A percentile compares a stretch with the other conserved stretches of the same genome.
Evolutionary conservation across 805 yeast genomes (phyloP).

Genomic region (Candida ipomoeae): DNA sequence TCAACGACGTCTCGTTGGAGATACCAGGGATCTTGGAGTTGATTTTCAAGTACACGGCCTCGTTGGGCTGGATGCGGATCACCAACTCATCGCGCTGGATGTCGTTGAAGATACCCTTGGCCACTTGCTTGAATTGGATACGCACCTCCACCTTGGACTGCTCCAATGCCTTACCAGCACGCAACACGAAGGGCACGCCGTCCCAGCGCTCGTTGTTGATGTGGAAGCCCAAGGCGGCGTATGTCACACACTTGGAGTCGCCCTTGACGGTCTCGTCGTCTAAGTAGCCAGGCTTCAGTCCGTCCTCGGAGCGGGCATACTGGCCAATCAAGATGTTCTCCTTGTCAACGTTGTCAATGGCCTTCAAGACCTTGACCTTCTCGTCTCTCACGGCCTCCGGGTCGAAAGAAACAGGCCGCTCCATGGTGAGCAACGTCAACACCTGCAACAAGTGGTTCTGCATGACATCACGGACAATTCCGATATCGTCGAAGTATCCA

Average conservation of each 20-base stretch:
- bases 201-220: slow-evolving; percentile 96
- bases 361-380: slow-evolving; percentile 87
- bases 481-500: slow-evolving; percentile 92
- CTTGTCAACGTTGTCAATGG: slow-evolving; percentile 63
- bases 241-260: slow-evolving; percentile 85
- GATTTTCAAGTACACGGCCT: slow-evolving; percentile 88
- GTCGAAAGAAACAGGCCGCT: slow-evolving; percentile 84
- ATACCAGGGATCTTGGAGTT: slow-evolving; percentile 94
- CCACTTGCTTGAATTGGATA: slow-evolving; percentile 84
- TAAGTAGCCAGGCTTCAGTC: slow-evolving; percentile 81
- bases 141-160: slow-evolving; percentile 94
- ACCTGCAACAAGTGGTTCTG: slow-evolving; percentile 96
- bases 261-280: slow-evolving; percentile 88
- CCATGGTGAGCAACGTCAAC: slow-evolving; percentile 88
- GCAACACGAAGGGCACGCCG: slow-evolving; percentile 91
- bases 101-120: slow-evolving; percentile 73
- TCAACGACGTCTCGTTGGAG: slow-evolving; percentile 72
- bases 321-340: slow-evolving; percentile 81
- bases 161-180: slow-evolving; percentile 98
- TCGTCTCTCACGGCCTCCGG: slow-evolving; percentile 95
- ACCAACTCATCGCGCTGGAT: slow-evolving; percentile 92
- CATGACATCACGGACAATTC: slow-evolving; percentile 96
- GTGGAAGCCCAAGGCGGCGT: slow-evolving; percentile 75
- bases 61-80: slow-evolving; percentile 90
- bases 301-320: slow-evolving; percentile 79